Evolutionary conservation across 345 rosid genomes (phyloP), one percentile per base, ranked within the genome.

Genomic region (Moringa oleifera): DNA sequence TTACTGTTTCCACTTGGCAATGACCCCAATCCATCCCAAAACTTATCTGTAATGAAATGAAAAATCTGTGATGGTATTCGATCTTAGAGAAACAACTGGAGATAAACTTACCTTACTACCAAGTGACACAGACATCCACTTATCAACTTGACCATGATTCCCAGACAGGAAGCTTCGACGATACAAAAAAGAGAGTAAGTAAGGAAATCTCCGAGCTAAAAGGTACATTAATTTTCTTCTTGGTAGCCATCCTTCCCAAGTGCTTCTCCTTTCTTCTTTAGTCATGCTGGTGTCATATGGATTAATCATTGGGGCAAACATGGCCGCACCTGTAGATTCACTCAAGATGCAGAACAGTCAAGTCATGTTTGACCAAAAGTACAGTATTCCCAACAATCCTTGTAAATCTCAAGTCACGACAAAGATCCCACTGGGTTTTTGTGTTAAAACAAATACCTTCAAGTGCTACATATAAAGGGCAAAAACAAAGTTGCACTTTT

Each of bases 251-350:
- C 66, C 75, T 65, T 72, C 83, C 99, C 99, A 94, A 2, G 85
- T 81, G 77, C 78, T 79, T 23, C 64, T 57, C 66, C 66, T 75
- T 76, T 94, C 99, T 68, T 94, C 96, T 70, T 82, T 90, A 20
- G 80, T 73, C 92, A 94, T 75, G 83, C 89, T 79, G 55, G 81
- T 75, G 37, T 86, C 97, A 58, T 86, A 94, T 49, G 99, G 97
- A 82, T 81, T 88, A 46, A 86, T 71, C 78, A 88, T 55, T 36
- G 97, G 89, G 31, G 92, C 81, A 66, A 94, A 23, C 78, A 94
- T 66, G 36, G 89, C 90, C 55, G 85, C 96, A 57, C 99, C 99
- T 94, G 85, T 60, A 74, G 50, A 71, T 61, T 62, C 45, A 72
- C 47, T 18, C 19, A 57, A 71, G 58, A 46, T 20, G 13, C 19